These are phyloP conservation scores for Chlorella vulgaris DNA, from an alignment of 139 green algal species.

Conservation along the genomic window DNA sequence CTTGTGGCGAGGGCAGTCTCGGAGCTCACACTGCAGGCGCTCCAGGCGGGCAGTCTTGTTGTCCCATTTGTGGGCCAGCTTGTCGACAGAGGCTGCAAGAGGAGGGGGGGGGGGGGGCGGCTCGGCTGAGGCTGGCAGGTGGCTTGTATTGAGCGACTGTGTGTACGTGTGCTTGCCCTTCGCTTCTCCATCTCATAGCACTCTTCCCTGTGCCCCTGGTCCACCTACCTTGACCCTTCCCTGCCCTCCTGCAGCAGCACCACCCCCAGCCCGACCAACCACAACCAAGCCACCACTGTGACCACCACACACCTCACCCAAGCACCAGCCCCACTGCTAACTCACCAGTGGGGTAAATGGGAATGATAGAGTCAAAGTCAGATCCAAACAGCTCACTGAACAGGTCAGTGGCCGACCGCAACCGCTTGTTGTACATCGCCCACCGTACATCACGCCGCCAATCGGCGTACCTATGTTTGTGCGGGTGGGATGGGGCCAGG, in stretches of 20 bases:
- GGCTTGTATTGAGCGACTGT: background rate
- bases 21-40: slow-evolving; percentile 29
- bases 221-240: too few species aligned
- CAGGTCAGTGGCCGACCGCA: slow-evolving; percentile 43
- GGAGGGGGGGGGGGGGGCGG: background rate
- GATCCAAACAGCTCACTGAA: slow-evolving; percentile 48
- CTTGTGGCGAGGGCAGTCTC: slow-evolving; percentile 14
- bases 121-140: background rate
- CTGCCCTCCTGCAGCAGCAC: too few species aligned
- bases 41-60: slow-evolving; percentile 31
- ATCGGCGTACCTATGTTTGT: slow-evolving; percentile 15
- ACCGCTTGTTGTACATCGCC: slow-evolving; percentile 51
- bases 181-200: background rate
- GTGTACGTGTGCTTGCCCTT: background rate
- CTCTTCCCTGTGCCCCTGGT: background rate
- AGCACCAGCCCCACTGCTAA: too few species aligned
- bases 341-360: slow-evolving; percentile 46
- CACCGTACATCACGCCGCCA: slow-evolving; percentile 46
- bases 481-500: background rate
- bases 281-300: too few species aligned
- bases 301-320: too few species aligned
- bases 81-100: slow-evolving; percentile 31
- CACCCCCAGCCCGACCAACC: too few species aligned
- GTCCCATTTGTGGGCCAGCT: slow-evolving; percentile 41
- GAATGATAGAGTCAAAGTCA: slow-evolving; percentile 48